Evolutionary conservation across 164 flowering plant species (phyloP).

Genomic region (Tetracentron sinense): DNA sequence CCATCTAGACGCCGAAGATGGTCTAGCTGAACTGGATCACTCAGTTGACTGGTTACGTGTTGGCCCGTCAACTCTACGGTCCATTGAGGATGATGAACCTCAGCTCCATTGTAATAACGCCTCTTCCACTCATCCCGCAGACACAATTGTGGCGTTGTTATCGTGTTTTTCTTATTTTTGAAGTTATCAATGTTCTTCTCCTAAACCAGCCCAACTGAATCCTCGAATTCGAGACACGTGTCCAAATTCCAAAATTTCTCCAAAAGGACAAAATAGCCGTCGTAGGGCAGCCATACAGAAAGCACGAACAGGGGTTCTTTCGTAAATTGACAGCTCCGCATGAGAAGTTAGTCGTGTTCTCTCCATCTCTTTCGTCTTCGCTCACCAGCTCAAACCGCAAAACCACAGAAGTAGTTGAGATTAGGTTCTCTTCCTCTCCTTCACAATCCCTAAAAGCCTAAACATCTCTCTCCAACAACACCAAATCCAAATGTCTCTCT

Average conservation of each 20-base stretch:
- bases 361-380: neutral
- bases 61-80: no score
- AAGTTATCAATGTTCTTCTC: no score
- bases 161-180: no score
- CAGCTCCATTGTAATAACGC: no score
- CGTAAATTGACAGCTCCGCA: neutral
- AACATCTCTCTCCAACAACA: neutral
- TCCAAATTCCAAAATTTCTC: neutral
- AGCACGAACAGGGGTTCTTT: neutral
- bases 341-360: slow-evolving; percentile 5
- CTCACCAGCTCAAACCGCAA: slow-evolving; percentile 5
- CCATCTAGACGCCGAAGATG: no score
- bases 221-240: neutral
- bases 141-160: no score
- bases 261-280: neutral
- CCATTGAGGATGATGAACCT: no score
- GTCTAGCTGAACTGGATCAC: no score
- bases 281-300: no score
- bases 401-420: slow-evolving; percentile 22
- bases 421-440: slow-evolving; percentile 19
- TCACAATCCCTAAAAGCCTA: neutral
- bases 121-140: no score
- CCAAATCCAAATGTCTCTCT: neutral
- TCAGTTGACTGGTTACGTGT: no score
- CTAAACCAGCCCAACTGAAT: no score